A percentile compares a stretch with the other conserved stretches of the same genome.
Conservation (phyloP, 1,284 basidiomycete species). For the Fomes fomentarius region DNA sequence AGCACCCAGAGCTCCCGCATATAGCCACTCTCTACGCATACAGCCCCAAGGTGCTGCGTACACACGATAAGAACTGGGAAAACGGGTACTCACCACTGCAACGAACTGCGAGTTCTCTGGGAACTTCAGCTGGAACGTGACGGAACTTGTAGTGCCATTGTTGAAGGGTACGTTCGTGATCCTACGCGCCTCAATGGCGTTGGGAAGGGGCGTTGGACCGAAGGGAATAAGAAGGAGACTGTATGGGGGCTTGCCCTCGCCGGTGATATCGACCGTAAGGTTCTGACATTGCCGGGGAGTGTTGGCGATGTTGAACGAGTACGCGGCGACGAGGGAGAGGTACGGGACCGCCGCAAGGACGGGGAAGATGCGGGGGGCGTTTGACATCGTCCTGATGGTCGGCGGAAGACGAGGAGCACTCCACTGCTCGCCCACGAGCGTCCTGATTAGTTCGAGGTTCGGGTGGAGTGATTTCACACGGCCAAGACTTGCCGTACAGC, state of each 20-base stretch:
- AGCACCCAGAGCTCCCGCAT: not conserved
- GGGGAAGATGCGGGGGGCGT: constrained; percentile 5
- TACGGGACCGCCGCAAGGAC: constrained; percentile 14
- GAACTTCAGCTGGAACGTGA: constrained; percentile 64
- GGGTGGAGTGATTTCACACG: constrained; percentile 10
- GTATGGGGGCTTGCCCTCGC: constrained; percentile 61
- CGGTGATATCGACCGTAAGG: constrained; percentile 57
- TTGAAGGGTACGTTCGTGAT: constrained; percentile 61
- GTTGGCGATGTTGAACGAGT: constrained; percentile 61
- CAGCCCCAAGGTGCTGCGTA: no score
- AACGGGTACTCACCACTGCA: constrained; percentile 60
- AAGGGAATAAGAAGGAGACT: constrained; percentile 65
- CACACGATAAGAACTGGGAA: not conserved
- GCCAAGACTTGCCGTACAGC: not conserved
- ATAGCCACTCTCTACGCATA: no score
- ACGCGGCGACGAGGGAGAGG: constrained; percentile 42
- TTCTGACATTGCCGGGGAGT: constrained; percentile 66
- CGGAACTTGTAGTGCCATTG: constrained; percentile 36
- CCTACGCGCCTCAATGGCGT: constrained; percentile 63
- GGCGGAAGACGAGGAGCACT: not conserved
- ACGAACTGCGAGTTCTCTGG: constrained; percentile 73
- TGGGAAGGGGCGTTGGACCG: constrained; percentile 61
- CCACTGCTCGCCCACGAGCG: not conserved
- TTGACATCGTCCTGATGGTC: constrained; percentile 5
- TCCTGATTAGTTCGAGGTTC: not conserved